Evolutionary conservation across 208 protist species (phyloP).

Genomic region (Strigomonas culicis): DNA sequence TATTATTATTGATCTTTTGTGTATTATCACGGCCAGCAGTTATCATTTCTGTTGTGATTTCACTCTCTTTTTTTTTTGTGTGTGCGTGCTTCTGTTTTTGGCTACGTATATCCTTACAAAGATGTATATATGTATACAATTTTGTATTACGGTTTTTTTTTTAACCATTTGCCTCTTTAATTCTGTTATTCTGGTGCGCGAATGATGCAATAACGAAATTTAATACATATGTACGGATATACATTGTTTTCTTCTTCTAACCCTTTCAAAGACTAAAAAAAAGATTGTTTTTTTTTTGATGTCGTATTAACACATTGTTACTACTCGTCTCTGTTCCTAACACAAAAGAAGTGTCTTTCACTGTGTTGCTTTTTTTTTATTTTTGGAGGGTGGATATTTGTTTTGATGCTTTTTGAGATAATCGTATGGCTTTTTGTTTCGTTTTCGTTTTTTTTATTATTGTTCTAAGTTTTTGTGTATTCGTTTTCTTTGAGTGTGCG

Average conservation of each 20-base stretch:
- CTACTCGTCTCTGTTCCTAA: not conserved
- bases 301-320: conserved; percentile 1
- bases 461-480: not conserved
- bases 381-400: not conserved
- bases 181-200: not conserved
- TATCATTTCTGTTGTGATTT: not conserved
- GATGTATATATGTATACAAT: not conserved
- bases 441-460: not conserved
- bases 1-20: conserved; percentile 1
- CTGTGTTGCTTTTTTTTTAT: not conserved
- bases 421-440: not conserved
- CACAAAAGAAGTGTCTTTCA: not conserved
- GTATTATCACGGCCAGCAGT: too few species aligned
- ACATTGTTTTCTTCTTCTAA: too few species aligned
- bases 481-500: too few species aligned
- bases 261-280: conserved; percentile 2
- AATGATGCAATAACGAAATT: not conserved
- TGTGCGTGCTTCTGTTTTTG: not conserved
- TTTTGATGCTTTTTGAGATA: not conserved
- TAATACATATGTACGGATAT: not conserved
- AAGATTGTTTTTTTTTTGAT: conserved; percentile 1
- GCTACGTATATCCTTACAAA: not conserved
- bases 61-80: not conserved
- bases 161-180: not conserved
- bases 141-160: conserved; percentile 1